Evolutionary conservation across 805 yeast species (phyloP).

Genomic region (Ogataea methanolica): DNA sequence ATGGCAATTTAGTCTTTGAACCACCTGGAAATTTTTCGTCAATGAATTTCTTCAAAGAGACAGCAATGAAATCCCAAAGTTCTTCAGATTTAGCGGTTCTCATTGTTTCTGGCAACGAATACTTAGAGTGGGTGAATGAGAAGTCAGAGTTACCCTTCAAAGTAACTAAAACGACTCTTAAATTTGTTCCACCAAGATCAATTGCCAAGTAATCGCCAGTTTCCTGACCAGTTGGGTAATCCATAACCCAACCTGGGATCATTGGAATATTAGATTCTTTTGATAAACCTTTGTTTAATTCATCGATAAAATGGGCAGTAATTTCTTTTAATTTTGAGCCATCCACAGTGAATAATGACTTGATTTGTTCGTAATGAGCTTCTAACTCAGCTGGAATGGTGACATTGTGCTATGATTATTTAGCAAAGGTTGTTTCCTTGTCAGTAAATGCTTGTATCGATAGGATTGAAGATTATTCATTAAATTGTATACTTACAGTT

Average conservation of each 20-base stretch:
- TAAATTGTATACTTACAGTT: slow-evolving; percentile 2
- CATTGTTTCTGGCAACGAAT: slow-evolving; percentile 67
- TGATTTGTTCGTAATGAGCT: slow-evolving; percentile 43
- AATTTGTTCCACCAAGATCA: slow-evolving; percentile 96
- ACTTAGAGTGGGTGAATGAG: slow-evolving; percentile 83
- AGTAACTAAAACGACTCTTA: slow-evolving; percentile 85
- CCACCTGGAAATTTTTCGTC: slow-evolving; percentile 55
- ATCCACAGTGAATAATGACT: slow-evolving; percentile 57
- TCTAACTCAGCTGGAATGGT: slow-evolving; percentile 5
- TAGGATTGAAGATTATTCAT: background rate
- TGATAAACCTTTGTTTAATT: slow-evolving; percentile 77
- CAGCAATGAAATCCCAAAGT: slow-evolving; percentile 84
- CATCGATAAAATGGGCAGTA: slow-evolving; percentile 70
- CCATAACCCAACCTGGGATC: slow-evolving; percentile 97
- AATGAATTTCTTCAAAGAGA: slow-evolving; percentile 67
- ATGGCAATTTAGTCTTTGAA: slow-evolving; percentile 59
- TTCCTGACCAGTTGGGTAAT: slow-evolving; percentile 88
- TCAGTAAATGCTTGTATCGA: background rate
- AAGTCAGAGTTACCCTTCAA: slow-evolving; percentile 81
- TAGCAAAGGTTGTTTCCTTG: background rate
- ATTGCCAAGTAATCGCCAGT: slow-evolving; percentile 87
- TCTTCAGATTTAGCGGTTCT: slow-evolving; percentile 76
- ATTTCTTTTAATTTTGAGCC: slow-evolving; percentile 57
- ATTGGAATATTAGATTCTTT: slow-evolving; percentile 82
- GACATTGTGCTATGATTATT: slow-evolving; percentile 1